These are phyloP conservation scores for Collybiopsis confluens DNA, from an alignment of 768 basidiomycete genomes.

Conservation along the genomic window DNA sequence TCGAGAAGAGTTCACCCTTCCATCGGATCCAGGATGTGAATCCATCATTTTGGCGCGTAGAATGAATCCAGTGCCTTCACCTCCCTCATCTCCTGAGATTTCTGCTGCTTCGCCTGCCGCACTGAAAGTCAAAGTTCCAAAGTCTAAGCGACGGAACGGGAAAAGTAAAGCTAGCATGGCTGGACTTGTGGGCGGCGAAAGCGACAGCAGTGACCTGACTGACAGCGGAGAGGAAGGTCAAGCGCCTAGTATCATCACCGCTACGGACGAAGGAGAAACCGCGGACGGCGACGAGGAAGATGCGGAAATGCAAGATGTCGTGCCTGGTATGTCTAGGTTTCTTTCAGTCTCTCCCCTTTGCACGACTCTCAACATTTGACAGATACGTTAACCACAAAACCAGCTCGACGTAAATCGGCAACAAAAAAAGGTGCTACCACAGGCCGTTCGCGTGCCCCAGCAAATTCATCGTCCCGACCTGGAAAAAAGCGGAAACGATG, in stretches of 20 bases:
- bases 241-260: conserved; percentile 60
- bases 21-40: conserved; percentile 58
- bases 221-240: conserved; percentile 75
- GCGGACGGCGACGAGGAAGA: conserved; percentile 66
- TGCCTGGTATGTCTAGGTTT: conserved; percentile 45
- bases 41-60: conserved; percentile 58
- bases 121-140: background rate
- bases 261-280: conserved; percentile 62
- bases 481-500: conserved; percentile 46
- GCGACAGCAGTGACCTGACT: conserved; percentile 80
- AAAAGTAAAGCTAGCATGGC: conserved; percentile 61
- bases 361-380: conserved; percentile 14
- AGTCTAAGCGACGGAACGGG: conserved; percentile 31
- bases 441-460: conserved; percentile 24
- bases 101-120: conserved; percentile 29
- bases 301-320: conserved; percentile 52
- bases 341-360: conserved; percentile 6
- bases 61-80: conserved; percentile 58
- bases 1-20: conserved; percentile 61
- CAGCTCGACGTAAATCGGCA: conserved; percentile 29
- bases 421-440: conserved; percentile 23
- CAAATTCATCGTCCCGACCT: conserved; percentile 29
- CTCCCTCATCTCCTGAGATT: conserved; percentile 56
- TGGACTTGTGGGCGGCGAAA: conserved; percentile 76
- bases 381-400: conserved; percentile 34